Conservation (phyloP, 2,329 filamentous ascomycete genomes). For the Neocucurbitaria cava region DNA sequence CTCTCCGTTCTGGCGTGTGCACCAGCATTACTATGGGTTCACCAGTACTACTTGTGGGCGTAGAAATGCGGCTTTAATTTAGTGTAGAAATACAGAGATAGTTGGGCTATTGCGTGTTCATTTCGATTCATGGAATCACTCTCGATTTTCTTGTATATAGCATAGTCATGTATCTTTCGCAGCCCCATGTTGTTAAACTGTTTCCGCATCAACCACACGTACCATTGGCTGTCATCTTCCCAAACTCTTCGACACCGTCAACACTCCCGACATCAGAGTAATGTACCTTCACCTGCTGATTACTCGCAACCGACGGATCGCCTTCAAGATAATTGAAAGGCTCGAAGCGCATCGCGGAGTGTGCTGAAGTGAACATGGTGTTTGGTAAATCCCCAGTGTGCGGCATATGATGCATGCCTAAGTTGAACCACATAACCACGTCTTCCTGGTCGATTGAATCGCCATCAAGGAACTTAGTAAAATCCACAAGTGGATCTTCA, state of each 20-base stretch:
- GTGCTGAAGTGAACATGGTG: slow-evolving; percentile 59
- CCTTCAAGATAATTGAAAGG: slow-evolving; percentile 55
- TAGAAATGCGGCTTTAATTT: too few relatives aligned
- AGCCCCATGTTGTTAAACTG: neutral
- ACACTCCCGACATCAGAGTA: slow-evolving; percentile 29
- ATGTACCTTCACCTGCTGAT: slow-evolving; percentile 52
- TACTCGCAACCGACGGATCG: slow-evolving; percentile 51
- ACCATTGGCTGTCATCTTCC: slow-evolving; percentile 1
- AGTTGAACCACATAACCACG: slow-evolving; percentile 56
- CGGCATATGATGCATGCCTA: slow-evolving; percentile 61
- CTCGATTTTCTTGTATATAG: too few relatives aligned
- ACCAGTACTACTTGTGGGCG: too few relatives aligned
- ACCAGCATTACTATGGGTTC: too few relatives aligned
- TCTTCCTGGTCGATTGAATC: slow-evolving; percentile 53
- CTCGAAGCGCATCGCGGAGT: slow-evolving; percentile 54
- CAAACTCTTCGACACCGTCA: slow-evolving; percentile 17
- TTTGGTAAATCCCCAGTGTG: slow-evolving; percentile 56
- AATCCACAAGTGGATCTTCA: slow-evolving; percentile 59
- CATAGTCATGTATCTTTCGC: too few relatives aligned
- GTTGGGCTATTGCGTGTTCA: too few relatives aligned
- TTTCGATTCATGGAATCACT: too few relatives aligned
- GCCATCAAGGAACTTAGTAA: slow-evolving; percentile 58
- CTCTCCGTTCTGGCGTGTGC: too few relatives aligned
- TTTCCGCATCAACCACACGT: neutral
- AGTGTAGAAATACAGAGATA: too few relatives aligned